These are phyloP conservation scores for Hericium erinaceus DNA, from an alignment of 768 basidiomycete species.

Conservation along the genomic window DNA sequence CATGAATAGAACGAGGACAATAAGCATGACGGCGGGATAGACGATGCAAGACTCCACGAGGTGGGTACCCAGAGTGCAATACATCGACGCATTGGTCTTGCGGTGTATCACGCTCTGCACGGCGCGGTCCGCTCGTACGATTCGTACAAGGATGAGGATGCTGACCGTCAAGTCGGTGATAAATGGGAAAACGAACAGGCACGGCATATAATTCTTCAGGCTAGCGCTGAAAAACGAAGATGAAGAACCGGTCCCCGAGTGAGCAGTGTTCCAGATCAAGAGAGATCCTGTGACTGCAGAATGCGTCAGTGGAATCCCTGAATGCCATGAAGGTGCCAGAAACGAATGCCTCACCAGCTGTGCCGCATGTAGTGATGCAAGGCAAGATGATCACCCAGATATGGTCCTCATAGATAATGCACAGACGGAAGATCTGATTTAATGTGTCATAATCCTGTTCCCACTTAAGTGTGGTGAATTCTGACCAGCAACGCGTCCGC, in stretches of 20 bases:
- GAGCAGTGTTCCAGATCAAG: not conserved
- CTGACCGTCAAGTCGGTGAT: not conserved
- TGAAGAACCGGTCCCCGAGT: not conserved
- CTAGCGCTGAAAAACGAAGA: not conserved
- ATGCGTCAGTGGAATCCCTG: too few species aligned
- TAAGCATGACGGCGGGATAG: not conserved
- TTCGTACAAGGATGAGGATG: not conserved
- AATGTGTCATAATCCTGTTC: not conserved
- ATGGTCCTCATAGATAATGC: not conserved
- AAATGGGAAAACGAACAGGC: not conserved
- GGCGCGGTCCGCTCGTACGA: not conserved
- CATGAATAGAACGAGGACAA: not conserved
- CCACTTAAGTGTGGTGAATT: too few species aligned
- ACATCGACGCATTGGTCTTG: not conserved
- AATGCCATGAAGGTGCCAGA: not conserved
- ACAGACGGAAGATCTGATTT: not conserved
- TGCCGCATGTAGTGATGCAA: not conserved
- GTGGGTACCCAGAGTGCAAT: not conserved
- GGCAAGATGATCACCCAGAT: not conserved
- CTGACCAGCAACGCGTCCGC: not conserved
- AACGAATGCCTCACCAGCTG: not conserved
- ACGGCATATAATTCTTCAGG: not conserved
- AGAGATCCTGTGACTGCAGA: not conserved
- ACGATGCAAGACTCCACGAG: not conserved
- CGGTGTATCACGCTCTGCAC: not conserved